A percentile compares a stretch with the other conserved stretches of the same genome.
phyloP scores from a whole-genome alignment of 257 asterid genomes.

The Euphrasia confusa region DNA sequence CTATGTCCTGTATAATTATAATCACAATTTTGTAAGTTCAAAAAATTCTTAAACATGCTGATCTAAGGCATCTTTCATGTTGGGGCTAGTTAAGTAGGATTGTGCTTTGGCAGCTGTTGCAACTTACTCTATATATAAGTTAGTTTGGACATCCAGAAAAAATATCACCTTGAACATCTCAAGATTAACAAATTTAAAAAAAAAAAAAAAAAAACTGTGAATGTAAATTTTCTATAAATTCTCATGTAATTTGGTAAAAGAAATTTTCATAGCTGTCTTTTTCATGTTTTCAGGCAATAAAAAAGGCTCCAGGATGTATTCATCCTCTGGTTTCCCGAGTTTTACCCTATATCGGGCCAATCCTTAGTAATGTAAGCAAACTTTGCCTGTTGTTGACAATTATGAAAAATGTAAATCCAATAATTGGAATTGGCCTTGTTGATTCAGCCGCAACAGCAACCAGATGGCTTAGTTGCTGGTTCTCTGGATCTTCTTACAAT shows the following conservation, averaged over 20 bases:
- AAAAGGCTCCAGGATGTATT: conserved; percentile 86
- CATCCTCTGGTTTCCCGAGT: conserved; percentile 85
- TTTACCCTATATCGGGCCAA: conserved; percentile 71
- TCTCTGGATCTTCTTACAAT: conserved; percentile 83
- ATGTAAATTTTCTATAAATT: background rate
- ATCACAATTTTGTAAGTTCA: too few relatives aligned
- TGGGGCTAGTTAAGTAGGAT: conserved; percentile 2
- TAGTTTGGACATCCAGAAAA: conserved; percentile 10
- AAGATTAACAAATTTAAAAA: background rate
- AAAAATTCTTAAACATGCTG: too few relatives aligned
- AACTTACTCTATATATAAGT: background rate
- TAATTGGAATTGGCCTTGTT: conserved; percentile 14
- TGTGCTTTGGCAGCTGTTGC: conserved; percentile 14
- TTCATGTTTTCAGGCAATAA: conserved; percentile 63
- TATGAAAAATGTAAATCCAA: conserved; percentile 1
- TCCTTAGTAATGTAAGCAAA: conserved; percentile 68
- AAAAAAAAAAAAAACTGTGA: background rate
- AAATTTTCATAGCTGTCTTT: conserved; percentile 19
- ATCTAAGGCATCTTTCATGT: too few relatives aligned
- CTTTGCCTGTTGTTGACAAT: conserved; percentile 19
- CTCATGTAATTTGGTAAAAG: conserved; percentile 5
- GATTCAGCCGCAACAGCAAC: conserved; percentile 85
- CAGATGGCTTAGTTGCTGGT: conserved; percentile 90
- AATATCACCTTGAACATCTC: conserved; percentile 8
- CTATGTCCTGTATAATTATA: background rate